Base-by-base conservation (phyloP, 305 asterid genomes). In the Fraxinus xanthoxyloides region DNA sequence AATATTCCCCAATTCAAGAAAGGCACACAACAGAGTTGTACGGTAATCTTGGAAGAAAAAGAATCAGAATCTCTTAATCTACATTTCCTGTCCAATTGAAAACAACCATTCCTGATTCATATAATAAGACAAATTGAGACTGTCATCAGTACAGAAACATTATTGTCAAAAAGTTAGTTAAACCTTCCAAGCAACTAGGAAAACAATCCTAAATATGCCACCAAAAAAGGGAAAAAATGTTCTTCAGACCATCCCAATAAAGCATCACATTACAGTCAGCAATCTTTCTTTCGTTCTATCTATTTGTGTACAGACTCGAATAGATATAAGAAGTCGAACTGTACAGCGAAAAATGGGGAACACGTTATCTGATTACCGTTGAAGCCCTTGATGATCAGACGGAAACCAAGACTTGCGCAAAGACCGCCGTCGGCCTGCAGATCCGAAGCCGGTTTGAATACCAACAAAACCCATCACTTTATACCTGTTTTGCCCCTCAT, bases 391-490 rank as follows among this genome's bases (percentile, higher is more conserved):
- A 81, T 88, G 98, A 87, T 91, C 94, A 28, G 97, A 91, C 51
- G 99, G 99, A 84, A 97, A 91, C 99, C 99, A 97, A 79, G 98
- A 91, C 93, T 48, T 86, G 12, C 98, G 92, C 89, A 97, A 77
- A 9, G 98, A 80, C 40, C 85, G 80, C 65, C 99, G 94, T 3
- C 98, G 93, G 65, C 90, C 97, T 9, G 86, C 86, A 59, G 99
- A 94, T 83, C 91, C 91, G 75, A 97, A 97, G 73, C 99, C 99
- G 28, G 99, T 94, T 77, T 92, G 97, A 82, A 97, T 86, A 36
- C 99, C 99, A 43, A 97, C 99, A 79, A 97, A 94, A 4, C 98
- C 98, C 97, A 92, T 94, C 36, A 90, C 94, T 82, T 94, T 97
- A 74, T 88, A 88, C 84, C 97, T 97, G 88, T 90, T 91, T 7